Evolutionary conservation across 345 rosid species (phyloP).

Genomic region (sweet orange (Citrus sinensis)): DNA sequence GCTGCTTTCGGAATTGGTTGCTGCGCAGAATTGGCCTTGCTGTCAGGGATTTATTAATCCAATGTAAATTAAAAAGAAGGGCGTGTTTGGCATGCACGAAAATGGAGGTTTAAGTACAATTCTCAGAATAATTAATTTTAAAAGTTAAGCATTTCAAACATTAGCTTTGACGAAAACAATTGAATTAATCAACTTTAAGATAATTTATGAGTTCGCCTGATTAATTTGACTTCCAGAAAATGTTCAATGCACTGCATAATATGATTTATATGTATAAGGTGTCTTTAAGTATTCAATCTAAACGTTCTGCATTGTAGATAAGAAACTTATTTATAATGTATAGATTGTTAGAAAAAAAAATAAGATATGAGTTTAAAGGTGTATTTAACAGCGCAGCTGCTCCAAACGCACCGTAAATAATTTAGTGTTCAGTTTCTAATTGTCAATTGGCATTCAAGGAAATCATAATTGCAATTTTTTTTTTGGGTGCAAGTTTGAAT

Average conservation of each 20-base stretch:
- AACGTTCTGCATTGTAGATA: too few relatives aligned
- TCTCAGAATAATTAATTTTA: too few relatives aligned
- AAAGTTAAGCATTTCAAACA: not conserved
- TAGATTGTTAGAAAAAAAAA: too few relatives aligned
- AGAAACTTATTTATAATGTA: not conserved
- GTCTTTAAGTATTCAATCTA: too few relatives aligned
- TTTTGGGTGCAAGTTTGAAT: accelerated
- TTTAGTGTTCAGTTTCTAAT: too few relatives aligned
- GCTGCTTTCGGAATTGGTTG: not conserved
- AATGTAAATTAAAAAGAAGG: not conserved
- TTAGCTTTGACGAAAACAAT: not conserved
- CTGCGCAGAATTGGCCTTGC: not conserved
- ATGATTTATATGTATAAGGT: too few relatives aligned
- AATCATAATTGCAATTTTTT: accelerated
- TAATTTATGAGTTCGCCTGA: not conserved
- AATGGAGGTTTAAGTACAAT: not conserved
- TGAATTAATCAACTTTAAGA: not conserved
- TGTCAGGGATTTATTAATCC: not conserved
- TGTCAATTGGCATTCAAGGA: too few relatives aligned
- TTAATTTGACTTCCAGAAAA: not conserved
- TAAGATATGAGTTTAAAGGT: too few relatives aligned
- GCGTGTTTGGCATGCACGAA: not conserved
- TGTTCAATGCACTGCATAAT: not conserved
- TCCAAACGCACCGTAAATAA: accelerated
- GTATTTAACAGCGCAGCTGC: too few relatives aligned